Conservation (phyloP, 2,329 filamentous ascomycete genomes). For the Ceratocystis harringtonii region DNA sequence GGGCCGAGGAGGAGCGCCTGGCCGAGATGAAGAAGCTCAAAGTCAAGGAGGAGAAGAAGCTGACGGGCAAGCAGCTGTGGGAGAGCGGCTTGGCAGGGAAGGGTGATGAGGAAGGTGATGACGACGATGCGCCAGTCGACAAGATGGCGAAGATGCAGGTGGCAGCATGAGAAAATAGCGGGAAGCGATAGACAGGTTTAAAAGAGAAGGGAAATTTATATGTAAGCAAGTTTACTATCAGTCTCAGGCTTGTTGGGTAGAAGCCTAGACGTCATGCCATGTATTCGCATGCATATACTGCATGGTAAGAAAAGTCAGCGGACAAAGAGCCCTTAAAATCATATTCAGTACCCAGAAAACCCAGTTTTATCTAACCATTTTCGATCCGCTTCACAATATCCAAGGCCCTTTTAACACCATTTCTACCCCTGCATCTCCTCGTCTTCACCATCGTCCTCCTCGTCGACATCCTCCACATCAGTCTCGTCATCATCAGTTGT, state of each 20-base stretch:
- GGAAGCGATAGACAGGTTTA: background rate
- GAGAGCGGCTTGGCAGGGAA: slow-evolving; percentile 57
- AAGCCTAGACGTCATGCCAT: background rate
- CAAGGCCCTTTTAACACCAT: background rate
- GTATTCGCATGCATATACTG: background rate
- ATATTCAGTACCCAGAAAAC: background rate
- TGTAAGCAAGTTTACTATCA: background rate
- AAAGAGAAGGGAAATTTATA: slow-evolving; percentile 6
- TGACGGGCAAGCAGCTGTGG: slow-evolving; percentile 66
- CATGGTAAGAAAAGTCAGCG: background rate
- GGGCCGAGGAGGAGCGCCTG: slow-evolving; percentile 58
- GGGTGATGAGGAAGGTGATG: slow-evolving; percentile 51
- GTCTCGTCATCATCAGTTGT: slow-evolving; percentile 42
- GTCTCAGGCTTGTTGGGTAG: background rate
- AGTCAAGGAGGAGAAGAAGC: slow-evolving; percentile 52
- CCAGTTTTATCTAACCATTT: slow-evolving; percentile 11
- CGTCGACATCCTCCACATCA: slow-evolving; percentile 37
- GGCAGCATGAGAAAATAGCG: slow-evolving; percentile 28
- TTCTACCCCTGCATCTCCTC: slow-evolving; percentile 38
- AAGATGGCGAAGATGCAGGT: slow-evolving; percentile 59
- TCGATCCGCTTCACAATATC: background rate
- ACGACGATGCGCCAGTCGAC: slow-evolving; percentile 40
- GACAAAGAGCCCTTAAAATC: slow-evolving; percentile 3
- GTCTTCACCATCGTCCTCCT: slow-evolving; percentile 36
- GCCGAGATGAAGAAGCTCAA: slow-evolving; percentile 66